Base-by-base conservation (phyloP, 805 yeast genomes). In the Candida anglica region DNA sequence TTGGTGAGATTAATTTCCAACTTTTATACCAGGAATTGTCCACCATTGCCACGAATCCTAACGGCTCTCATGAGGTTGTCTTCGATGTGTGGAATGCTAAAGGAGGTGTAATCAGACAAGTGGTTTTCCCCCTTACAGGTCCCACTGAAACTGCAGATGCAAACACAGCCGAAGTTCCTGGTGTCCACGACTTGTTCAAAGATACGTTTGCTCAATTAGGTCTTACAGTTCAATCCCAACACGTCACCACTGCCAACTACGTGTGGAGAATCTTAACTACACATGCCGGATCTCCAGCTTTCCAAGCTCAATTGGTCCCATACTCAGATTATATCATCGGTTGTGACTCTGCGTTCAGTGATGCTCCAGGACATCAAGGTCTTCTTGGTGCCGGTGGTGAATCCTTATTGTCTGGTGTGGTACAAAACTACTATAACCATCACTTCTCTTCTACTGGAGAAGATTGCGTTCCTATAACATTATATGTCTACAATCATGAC, bases 261-360 rank as follows among this genome's bases (percentile, higher is more conserved):
- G 94, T 88, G 9, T 91, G 96, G 83, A 94, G 88, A 46, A 79
- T 91, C 23, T 59, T 91, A 35, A 75, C 74, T 38, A 79, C 91
- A 9, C 79, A 81, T 37, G 77, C 78, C 9, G 74, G 75, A 37
- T 76, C 88, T 0, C 96, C 97, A 0, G 96, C 96, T 0, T 82
- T 81, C 43, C 62, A 62, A 32, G 86, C 96, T 0, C 95, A 93
- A 11, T 71, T 91, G 26, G 69, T 86, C 22, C 88, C 96, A 0
- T 85, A 84, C 47, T 73, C 87, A 2, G 98, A 91, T 55, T 91
- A 86, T 53, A 80, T 91, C 30, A 77, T 91, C 32, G 96, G 94
- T 5, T 66, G 71, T 41, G 71, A 66, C 37, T 63, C 71, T 1
- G 66, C 67, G 2, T 64, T 48, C 34, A 82, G 89, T 11, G 84